Conservation (phyloP, 2,329 filamentous ascomycete genomes). For the Atkinsonella texensis region DNA sequence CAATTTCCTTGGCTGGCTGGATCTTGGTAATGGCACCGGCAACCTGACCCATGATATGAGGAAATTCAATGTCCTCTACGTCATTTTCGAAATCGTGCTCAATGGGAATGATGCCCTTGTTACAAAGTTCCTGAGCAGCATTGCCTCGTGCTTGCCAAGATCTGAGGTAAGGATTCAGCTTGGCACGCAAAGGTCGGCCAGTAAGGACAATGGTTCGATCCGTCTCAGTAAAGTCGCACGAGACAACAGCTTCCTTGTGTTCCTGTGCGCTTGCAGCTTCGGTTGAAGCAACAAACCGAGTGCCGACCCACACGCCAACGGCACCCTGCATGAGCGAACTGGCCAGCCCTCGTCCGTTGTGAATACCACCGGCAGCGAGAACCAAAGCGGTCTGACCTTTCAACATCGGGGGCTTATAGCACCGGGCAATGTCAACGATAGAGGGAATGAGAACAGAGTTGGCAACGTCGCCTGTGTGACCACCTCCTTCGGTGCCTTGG, state of each 20-base stretch:
- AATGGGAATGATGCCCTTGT: constrained; percentile 67
- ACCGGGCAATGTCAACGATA: constrained; percentile 69
- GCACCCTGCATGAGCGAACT: constrained; percentile 80
- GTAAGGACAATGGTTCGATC: constrained; percentile 70
- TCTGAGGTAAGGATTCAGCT: constrained; percentile 72
- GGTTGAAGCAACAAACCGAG: constrained; percentile 71
- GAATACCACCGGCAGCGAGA: constrained; percentile 80
- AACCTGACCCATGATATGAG: constrained; percentile 90
- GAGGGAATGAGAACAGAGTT: constrained; percentile 79
- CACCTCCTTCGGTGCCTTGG: constrained; percentile 87
- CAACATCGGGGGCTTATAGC: constrained; percentile 57
- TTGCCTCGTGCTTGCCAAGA: constrained; percentile 68
- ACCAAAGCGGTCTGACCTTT: constrained; percentile 63
- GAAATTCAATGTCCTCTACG: constrained; percentile 63
- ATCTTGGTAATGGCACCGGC: constrained; percentile 66
- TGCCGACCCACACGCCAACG: constrained; percentile 85
- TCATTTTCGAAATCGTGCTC: constrained; percentile 73
- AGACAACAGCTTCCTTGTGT: constrained; percentile 77
- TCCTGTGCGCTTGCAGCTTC: constrained; percentile 71
- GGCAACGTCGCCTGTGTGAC: constrained; percentile 81
- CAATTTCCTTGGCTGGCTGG: constrained; percentile 71
- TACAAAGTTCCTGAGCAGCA: constrained; percentile 64
- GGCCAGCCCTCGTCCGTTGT: constrained; percentile 70
- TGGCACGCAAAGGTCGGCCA: constrained; percentile 69
- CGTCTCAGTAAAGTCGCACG: constrained; percentile 69